phyloP scores from a whole-genome alignment of 805 yeast genomes.

The Ascoidea asiatica region DNA sequence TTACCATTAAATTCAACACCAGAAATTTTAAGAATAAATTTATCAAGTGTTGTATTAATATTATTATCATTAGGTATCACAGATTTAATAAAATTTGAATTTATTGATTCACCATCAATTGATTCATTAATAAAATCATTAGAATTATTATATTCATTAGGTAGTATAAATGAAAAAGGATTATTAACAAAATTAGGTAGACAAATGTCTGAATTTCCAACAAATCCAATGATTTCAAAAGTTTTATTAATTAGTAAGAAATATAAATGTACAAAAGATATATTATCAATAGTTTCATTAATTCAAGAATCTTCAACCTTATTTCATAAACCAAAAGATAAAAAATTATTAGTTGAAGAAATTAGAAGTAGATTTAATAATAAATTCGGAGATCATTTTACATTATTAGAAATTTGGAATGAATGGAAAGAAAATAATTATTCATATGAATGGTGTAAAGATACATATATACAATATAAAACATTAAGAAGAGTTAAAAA shows the following conservation, averaged over 20 bases:
- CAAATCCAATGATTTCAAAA: conserved; percentile 82
- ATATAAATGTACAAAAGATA: conserved; percentile 49
- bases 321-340: conserved; percentile 58
- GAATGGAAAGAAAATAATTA: conserved; percentile 60
- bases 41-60: conserved; percentile 62
- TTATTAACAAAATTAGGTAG: conserved; percentile 64
- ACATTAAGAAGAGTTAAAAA: conserved; percentile 56
- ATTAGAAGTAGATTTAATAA: conserved; percentile 23
- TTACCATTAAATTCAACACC: conserved; percentile 74
- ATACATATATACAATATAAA: conserved; percentile 67
- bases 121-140: conserved; percentile 62
- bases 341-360: conserved; percentile 51
- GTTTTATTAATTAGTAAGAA: conserved; percentile 51
- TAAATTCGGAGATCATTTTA: conserved; percentile 65
- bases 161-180: conserved; percentile 76
- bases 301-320: conserved; percentile 63
- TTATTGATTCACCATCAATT: conserved; percentile 80
- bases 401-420: conserved; percentile 61
- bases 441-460: conserved; percentile 74
- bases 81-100: conserved; percentile 72
- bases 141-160: conserved; percentile 72
- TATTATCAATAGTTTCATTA: conserved; percentile 71
- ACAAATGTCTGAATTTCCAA: conserved; percentile 83
- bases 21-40: conserved; percentile 78
- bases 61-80: conserved; percentile 75